Base-by-base conservation (phyloP, 176 grass and related monocot species). In the Phyllostachys edulis region DNA sequence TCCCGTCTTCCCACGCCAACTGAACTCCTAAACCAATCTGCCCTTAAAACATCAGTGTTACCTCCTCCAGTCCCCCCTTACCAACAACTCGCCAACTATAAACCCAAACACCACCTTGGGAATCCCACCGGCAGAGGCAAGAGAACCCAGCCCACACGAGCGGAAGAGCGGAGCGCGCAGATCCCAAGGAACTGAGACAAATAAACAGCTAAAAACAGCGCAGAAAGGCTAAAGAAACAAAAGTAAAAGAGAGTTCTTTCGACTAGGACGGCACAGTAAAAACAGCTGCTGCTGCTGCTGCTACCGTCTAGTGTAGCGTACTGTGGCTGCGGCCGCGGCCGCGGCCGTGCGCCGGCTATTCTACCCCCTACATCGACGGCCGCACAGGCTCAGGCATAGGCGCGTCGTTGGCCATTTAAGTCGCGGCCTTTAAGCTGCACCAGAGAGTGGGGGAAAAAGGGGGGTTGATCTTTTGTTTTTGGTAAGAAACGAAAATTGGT, bases 221-320 rank as follows among this genome's bases (percentile, higher is more conserved):
- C 80, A 37, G 51, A 84, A 87, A 84, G 80, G 68, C 78, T 90
- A 42, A 68, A 89, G 56, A 18, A 13, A 83, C 59, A 21, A 73
- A 45, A 84, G 81, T 63, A 78, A 65, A 69, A 47, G 42, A 76
- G 7, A 9, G 15, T 45, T 45, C 37, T 63, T 56, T 55, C 39
- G 38, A 14, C 21, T 67, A 63, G 55, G 71, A 50, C 26, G 71
- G 83, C 82, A 59, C 69, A 10, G 82, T 72, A 41, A 78, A 62
- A 83, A 71, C 55, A 16, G 80, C 38, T n/a, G 14, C 17, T 9
- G 37, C 66, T 9, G 37, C 66, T 34, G 16, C 76, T 37, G 40
- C 23, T 15, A 51, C 77, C 24, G 37, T 50, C 54, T 12, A 67
- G 23, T 15, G 63, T 74, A 76, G 63, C 37, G 67, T 56, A 54